These are phyloP conservation scores for Pichia insulana DNA, from an alignment of 805 yeast genomes.

Conservation along the genomic window DNA sequence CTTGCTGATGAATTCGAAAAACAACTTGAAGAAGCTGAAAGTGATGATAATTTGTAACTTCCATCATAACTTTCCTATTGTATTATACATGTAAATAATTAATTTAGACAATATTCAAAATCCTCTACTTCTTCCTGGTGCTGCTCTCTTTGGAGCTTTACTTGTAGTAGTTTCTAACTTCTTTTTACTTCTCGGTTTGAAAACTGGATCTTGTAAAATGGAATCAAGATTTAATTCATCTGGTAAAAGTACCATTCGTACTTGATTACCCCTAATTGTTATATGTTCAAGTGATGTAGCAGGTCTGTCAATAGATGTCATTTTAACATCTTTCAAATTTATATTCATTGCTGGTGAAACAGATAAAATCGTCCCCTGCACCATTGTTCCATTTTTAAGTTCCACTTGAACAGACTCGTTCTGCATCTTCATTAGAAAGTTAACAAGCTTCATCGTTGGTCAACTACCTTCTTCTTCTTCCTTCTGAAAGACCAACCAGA, in stretches of 20 bases:
- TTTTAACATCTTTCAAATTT: conserved; percentile 67
- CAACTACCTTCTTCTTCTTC: background rate
- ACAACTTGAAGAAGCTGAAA: conserved; percentile 17
- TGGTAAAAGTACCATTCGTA: conserved; percentile 75
- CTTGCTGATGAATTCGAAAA: conserved; percentile 28
- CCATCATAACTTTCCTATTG: no score
- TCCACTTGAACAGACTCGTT: conserved; percentile 87
- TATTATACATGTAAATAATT: no score
- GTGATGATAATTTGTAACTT: background rate
- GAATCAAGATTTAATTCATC: conserved; percentile 73
- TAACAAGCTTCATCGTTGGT: conserved; percentile 50
- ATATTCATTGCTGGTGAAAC: conserved; percentile 92
- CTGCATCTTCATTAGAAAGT: conserved; percentile 75
- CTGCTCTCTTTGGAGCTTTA: conserved; percentile 14
- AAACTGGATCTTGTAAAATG: conserved; percentile 43
- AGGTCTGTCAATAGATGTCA: conserved; percentile 64
- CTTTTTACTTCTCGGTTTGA: conserved; percentile 31
- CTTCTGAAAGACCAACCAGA: no score
- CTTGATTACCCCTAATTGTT: conserved; percentile 82
- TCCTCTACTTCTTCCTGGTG: conserved; percentile 15
- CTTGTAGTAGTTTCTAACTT: conserved; percentile 2
- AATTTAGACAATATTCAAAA: no score
- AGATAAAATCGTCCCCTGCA: conserved; percentile 74
- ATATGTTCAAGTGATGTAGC: conserved; percentile 67
- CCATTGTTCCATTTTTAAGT: conserved; percentile 80